Evolutionary conservation across 2,329 filamentous ascomycete genomes (phyloP), one percentile per base, ranked within the genome.

Genomic region (Tolypocladium pustulatum): DNA sequence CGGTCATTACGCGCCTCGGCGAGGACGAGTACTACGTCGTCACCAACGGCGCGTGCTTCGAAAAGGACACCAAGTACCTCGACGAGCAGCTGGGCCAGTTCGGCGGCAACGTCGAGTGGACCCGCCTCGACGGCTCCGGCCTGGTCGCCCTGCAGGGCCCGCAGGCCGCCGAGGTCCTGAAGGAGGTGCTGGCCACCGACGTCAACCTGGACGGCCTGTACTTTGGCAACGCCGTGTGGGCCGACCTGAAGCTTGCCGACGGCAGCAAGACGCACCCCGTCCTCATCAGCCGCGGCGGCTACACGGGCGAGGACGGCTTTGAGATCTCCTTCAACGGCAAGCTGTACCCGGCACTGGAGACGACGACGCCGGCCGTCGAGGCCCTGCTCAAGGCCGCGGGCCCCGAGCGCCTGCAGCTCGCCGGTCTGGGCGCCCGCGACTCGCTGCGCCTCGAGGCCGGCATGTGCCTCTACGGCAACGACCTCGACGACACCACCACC

Each of bases 391-490:
- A 80, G 46, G 77, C 82, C 37, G 86, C 86, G 32, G 83, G 86
- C 13, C 74, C 79, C 3, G 79, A 81, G 62, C 75, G 74, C 56
- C 78, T 96, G 20, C 87, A 88, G 68, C 82, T 96, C 53, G 91
- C 93, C 2, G 94, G 94, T 3, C 82, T 99, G 0, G 94, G 92
- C 12, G 91, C 94, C 2, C 85, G 94, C 63, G 94, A 99, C 73
- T 95, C 89, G 61, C 84, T 99, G 60, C 87, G 94, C 54, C 85
- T 99, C 36, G 94, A 99, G 77, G 94, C 94, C 0, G 94, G 94
- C 61, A 96, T 99, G 93, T 99, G 94, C 74, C 82, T 99, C n/a
- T 99, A 99, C 76, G 94, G 94, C n/a, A 91, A 97, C 75, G 94
- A 99, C 72, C 83, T 99, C 41, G 86, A 95, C 71, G 93, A 96